A percentile compares a stretch with the other conserved stretches of the same genome.
Evolutionary conservation across 1,284 basidiomycete species (phyloP).

Genomic region (Cystobasidium pallidum): DNA sequence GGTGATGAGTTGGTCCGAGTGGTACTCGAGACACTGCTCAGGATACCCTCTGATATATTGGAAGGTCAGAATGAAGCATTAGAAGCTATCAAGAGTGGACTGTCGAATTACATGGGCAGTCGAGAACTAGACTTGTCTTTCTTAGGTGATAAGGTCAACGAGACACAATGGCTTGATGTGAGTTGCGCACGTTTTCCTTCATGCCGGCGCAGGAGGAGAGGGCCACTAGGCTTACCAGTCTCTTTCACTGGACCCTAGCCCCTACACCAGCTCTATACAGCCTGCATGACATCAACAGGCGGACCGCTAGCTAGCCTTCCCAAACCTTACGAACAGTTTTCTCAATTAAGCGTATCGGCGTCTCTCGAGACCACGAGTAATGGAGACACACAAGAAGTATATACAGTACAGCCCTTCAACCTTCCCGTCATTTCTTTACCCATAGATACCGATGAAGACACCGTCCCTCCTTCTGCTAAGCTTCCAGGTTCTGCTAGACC

Average conservation of each 20-base stretch:
- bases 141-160: slow-evolving; percentile 47
- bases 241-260: slow-evolving; percentile 19
- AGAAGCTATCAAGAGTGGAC: slow-evolving; percentile 41
- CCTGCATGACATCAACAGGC: slow-evolving; percentile 16
- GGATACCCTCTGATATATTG: slow-evolving; percentile 31
- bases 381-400: neutral
- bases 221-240: neutral
- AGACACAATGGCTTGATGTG: slow-evolving; percentile 49
- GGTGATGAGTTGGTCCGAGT: slow-evolving; percentile 54
- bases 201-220: neutral
- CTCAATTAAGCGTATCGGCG: slow-evolving; percentile 49
- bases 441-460: slow-evolving; percentile 31
- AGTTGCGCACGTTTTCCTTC: neutral
- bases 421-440: slow-evolving; percentile 40
- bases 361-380: slow-evolving; percentile 22
- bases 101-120: slow-evolving; percentile 46
- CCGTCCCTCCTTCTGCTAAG: slow-evolving; percentile 25
- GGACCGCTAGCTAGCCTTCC: neutral
- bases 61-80: slow-evolving; percentile 39
- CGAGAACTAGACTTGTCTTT: slow-evolving; percentile 47
- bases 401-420: slow-evolving; percentile 22
- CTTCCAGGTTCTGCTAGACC: slow-evolving; percentile 66
- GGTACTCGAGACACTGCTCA: slow-evolving; percentile 51
- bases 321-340: slow-evolving; percentile 19
- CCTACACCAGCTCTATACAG: slow-evolving; percentile 26